Percentiles rank a stretch among this genome's conserved stretches.
phyloP scores from a whole-genome alignment of 441 rosid genomes.

The Corymbia citriodora region DNA sequence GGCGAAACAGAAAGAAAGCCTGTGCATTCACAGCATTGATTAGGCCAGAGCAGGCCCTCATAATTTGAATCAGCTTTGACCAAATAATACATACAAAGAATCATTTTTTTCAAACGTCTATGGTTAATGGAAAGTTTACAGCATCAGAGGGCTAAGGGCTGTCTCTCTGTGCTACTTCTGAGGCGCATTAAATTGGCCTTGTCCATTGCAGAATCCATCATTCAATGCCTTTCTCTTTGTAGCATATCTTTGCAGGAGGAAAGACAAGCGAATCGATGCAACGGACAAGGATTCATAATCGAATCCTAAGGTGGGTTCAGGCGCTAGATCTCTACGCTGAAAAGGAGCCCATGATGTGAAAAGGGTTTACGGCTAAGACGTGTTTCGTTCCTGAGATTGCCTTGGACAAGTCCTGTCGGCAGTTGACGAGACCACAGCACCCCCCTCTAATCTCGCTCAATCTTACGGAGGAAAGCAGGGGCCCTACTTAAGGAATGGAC shows the following conservation, averaged over 20 bases:
- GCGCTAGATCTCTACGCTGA: not conserved
- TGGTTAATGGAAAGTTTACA: not conserved
- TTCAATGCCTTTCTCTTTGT: not conserved
- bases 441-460: not conserved
- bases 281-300: not conserved
- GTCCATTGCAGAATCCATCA: not conserved
- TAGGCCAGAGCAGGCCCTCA: not conserved
- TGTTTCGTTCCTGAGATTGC: not conserved
- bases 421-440: not conserved
- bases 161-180: not conserved
- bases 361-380: not conserved
- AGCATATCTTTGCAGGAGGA: not conserved
- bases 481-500: constrained; percentile 1
- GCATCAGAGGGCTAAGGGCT: not conserved
- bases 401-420: not conserved
- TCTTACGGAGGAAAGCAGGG: not conserved
- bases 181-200: not conserved
- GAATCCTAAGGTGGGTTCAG: not conserved
- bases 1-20: not conserved
- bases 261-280: not conserved
- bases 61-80: not conserved
- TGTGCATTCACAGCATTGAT: not conserved
- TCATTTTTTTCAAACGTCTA: not conserved
- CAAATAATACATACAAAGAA: not conserved
- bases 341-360: not conserved